Conservation (phyloP, 495 filamentous ascomycete species). For the Aspergillus funiculosus region DNA sequence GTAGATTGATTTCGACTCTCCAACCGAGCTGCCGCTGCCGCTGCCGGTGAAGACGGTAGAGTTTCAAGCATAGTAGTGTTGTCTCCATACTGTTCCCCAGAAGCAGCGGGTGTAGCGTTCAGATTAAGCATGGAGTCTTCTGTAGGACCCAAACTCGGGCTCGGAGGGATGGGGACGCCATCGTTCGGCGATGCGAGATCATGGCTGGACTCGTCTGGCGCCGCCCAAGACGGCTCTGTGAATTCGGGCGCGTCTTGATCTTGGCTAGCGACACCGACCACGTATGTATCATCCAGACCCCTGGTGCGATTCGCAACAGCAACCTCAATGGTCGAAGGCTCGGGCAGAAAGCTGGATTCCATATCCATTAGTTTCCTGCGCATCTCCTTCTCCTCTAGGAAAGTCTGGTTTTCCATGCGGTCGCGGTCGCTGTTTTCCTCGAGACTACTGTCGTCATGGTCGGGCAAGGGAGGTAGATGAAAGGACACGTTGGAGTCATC, state of each 20-base stretch:
- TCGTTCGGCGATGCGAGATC: slow-evolving; percentile 13
- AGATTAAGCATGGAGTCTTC: slow-evolving; percentile 19
- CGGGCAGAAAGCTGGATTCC: slow-evolving; percentile 75
- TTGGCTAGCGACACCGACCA: slow-evolving; percentile 35
- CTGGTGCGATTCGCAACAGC: slow-evolving; percentile 20
- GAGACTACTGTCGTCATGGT: slow-evolving; percentile 37
- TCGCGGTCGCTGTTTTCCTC: slow-evolving; percentile 37
- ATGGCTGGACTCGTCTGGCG: slow-evolving; percentile 24
- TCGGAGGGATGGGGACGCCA: slow-evolving; percentile 44
- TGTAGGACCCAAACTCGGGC: slow-evolving; percentile 27
- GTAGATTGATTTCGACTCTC: slow-evolving; percentile 29
- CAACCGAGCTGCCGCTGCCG: slow-evolving; percentile 55
- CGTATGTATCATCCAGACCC: slow-evolving; percentile 41
- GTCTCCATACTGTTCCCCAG: slow-evolving; percentile 27
- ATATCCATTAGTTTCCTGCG: slow-evolving; percentile 70
- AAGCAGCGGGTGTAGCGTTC: slow-evolving; percentile 23
- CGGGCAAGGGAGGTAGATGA: slow-evolving; percentile 34
- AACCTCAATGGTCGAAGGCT: slow-evolving; percentile 44
- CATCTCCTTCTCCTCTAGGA: slow-evolving; percentile 62
- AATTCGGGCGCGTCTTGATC: slow-evolving; percentile 24
- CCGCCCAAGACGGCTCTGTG: slow-evolving; percentile 27
- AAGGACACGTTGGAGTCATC: slow-evolving; percentile 26
- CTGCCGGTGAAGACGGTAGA: slow-evolving; percentile 60
- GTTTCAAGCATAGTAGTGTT: slow-evolving; percentile 56
- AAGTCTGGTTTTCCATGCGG: slow-evolving; percentile 41